Conservation (phyloP, 2,329 filamentous ascomycete genomes). For the Thielaviopsis ethacetica region DNA sequence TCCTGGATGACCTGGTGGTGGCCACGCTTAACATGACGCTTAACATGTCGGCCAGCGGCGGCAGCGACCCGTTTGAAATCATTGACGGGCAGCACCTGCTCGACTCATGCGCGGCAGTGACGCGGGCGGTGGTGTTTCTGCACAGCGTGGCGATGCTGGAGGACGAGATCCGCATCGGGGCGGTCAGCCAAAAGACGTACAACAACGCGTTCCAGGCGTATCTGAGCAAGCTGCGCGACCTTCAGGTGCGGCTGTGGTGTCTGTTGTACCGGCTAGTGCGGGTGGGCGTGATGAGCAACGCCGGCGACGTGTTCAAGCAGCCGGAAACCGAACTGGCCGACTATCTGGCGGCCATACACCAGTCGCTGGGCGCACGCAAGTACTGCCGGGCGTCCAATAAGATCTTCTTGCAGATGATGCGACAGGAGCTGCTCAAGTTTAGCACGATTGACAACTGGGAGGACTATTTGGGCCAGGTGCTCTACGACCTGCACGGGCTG, state of each 20-base stretch:
- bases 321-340: conserved; percentile 60
- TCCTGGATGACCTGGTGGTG: conserved; percentile 59
- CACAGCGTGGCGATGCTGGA: conserved; percentile 71
- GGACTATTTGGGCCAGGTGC: conserved; percentile 68
- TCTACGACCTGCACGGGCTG: conserved; percentile 68
- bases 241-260: conserved; percentile 78
- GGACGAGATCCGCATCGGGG: conserved; percentile 68
- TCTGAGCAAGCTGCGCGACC: conserved; percentile 61
- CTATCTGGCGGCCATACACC: conserved; percentile 66
- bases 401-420: conserved; percentile 77
- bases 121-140: conserved; percentile 55
- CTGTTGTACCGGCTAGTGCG: conserved; percentile 69
- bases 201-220: conserved; percentile 35
- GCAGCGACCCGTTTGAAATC: conserved; percentile 48
- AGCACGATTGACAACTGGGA: conserved; percentile 69
- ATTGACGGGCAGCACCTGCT: conserved; percentile 65
- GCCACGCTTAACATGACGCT: conserved; percentile 53
- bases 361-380: conserved; percentile 66
- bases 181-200: conserved; percentile 42
- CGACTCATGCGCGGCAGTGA: conserved; percentile 54
- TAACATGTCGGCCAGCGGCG: conserved; percentile 37
- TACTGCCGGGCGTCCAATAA: conserved; percentile 77
- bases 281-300: conserved; percentile 44
- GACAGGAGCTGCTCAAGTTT: conserved; percentile 64
- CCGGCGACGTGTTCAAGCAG: conserved; percentile 47